Evolutionary conservation across 305 asterid genomes (phyloP).

Genomic region (Solanum hybrid): DNA sequence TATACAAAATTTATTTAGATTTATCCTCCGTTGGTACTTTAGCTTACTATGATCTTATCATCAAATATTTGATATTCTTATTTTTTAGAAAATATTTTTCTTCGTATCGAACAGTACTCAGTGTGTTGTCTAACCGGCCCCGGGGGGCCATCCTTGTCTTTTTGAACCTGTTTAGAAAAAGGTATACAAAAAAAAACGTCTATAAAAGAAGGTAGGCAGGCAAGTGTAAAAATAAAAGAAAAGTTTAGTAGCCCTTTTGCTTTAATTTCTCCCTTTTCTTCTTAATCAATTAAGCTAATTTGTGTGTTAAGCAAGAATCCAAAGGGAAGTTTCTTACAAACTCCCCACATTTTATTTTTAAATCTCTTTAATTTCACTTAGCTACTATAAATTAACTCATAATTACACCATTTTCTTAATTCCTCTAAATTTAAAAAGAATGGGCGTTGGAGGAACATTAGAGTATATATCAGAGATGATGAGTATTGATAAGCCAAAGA

Average conservation of each 20-base stretch:
- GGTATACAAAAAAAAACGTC: not conserved
- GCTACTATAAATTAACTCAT: not conserved
- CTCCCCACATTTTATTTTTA: not conserved
- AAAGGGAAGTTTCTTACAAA: not conserved
- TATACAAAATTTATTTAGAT: not conserved
- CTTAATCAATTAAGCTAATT: not conserved
- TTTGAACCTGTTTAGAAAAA: not conserved
- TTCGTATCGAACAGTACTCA: too few relatives aligned
- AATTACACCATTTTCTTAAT: not conserved
- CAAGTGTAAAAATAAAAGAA: not conserved
- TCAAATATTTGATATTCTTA: too few relatives aligned
- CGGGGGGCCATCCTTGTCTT: not conserved
- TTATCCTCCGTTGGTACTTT: not conserved
- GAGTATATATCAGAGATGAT: conserved; percentile 50
- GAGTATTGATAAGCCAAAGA: conserved; percentile 32
- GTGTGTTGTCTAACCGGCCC: not conserved
- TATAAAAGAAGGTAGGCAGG: not conserved
- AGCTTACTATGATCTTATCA: not conserved
- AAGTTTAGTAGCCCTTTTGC: not conserved
- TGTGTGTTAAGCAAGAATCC: not conserved
- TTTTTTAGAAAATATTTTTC: too few relatives aligned
- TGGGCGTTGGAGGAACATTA: conserved; percentile 55
- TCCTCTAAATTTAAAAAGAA: not conserved
- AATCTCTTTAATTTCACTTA: not conserved
- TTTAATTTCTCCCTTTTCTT: not conserved